Conservation (phyloP, 441 rosid species). For the Gossypium davidsonii region DNA sequence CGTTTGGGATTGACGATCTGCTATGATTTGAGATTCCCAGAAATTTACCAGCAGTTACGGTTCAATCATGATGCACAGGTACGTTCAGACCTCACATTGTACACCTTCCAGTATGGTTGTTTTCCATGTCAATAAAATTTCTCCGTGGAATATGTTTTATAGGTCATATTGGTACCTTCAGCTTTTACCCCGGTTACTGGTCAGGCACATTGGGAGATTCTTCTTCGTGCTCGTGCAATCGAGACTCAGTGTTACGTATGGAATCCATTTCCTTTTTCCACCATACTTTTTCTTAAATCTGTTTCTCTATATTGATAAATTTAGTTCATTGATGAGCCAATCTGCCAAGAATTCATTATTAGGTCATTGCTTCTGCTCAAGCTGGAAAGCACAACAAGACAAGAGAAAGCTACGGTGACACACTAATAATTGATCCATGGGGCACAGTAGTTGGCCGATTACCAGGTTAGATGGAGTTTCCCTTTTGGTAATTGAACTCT, state of each 20-base stretch:
- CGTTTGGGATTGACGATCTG: slow-evolving; percentile 85
- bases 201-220: slow-evolving; percentile 94
- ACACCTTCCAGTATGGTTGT: not conserved
- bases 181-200: slow-evolving; percentile 92
- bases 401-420: slow-evolving; percentile 84
- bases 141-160: slow-evolving; percentile 13
- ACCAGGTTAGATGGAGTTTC: slow-evolving; percentile 46
- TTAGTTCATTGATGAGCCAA: not conserved
- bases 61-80: slow-evolving; percentile 80
- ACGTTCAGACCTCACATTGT: not conserved
- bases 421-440: slow-evolving; percentile 93
- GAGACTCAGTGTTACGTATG: slow-evolving; percentile 95
- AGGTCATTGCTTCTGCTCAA: slow-evolving; percentile 96
- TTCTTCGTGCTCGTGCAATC: slow-evolving; percentile 86
- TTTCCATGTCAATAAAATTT: slow-evolving; percentile 6
- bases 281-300: not conserved
- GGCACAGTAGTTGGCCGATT: slow-evolving; percentile 75
- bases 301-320: not conserved
- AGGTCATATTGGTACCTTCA: slow-evolving; percentile 82
- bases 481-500: not conserved
- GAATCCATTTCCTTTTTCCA: not conserved
- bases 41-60: slow-evolving; percentile 81
- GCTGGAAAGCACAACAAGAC: slow-evolving; percentile 80
- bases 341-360: slow-evolving; percentile 18
- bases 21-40: slow-evolving; percentile 94